Base-by-base conservation (phyloP, 2,329 filamentous ascomycete species). In the Pestalotiopsis sp. region DNA sequence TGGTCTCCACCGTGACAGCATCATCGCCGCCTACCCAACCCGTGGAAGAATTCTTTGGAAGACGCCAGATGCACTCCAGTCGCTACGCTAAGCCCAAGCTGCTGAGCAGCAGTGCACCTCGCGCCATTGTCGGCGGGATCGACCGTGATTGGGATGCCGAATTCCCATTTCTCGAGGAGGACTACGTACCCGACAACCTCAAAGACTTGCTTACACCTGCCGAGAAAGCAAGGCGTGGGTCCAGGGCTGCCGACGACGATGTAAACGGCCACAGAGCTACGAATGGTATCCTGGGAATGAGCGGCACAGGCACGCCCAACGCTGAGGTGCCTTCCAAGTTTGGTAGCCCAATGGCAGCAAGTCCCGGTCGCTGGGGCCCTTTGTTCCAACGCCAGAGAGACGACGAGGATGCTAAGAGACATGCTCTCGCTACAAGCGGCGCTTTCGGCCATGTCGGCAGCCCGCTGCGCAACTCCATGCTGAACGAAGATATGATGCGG, bases 111-210 rank as follows among this genome's bases (percentile, higher is more conserved):
- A 86, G 92, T 86, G 75, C 89, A 83, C 89, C 89, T 70, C 89
- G 83, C 81, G 89, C 74, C 79, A 65, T 65, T 24, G 48, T 56
- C 14, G 62, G 62, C n/a, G 89, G 73, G 79, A 90, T 88, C 30
- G 88, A 91, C 71, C 84, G 84, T 67, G 89, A 91, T 73, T 91
- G 89, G 89, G 87, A 89, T 62, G 78, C 84, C 67, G 85, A 87
- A 67, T 96, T 97, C 74, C 88, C 91, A 38, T 95, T 96, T 73
- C 75, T 83, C 73, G 93, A 97, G 78, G 94, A 97, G 75, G 94
- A 97, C 75, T 93, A 96, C 74, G 85, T 98, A 10, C 96, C 95
- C 0, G 92, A 88, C 69, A 86, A 89, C 68, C 80, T 91, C 44
- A 88, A 89, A 72, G 89, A 91, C 69, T 82, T 92, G 14, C 79